Percentiles rank a stretch among this genome's conserved stretches.
These are phyloP conservation scores for Cyberlindnera subsufficiens DNA, from an alignment of 805 yeast genomes.

Conservation along the genomic window DNA sequence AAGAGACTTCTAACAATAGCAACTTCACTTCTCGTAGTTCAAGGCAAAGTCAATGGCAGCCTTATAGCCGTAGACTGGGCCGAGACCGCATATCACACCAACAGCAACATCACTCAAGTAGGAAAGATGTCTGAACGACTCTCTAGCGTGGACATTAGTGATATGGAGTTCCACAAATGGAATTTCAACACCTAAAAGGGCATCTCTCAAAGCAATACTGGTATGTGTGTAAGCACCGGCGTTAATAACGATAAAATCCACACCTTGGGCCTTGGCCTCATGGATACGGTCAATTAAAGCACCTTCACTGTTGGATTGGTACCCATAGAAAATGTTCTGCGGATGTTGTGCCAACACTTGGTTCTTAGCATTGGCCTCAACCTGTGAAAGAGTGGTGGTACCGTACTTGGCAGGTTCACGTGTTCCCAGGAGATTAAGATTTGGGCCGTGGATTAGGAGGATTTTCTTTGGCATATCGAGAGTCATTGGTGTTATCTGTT, in stretches of 20 bases:
- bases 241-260: constrained; percentile 41
- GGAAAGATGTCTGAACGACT: constrained; percentile 44
- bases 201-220: constrained; percentile 45
- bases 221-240: constrained; percentile 52
- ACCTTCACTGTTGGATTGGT: constrained; percentile 43
- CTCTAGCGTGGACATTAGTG: constrained; percentile 46
- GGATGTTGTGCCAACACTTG: constrained; percentile 19
- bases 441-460: constrained; percentile 44
- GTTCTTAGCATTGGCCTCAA: constrained; percentile 32
- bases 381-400: constrained; percentile 36
- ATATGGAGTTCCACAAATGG: constrained; percentile 46
- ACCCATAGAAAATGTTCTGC: constrained; percentile 28
- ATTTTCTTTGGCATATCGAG: constrained; percentile 23
- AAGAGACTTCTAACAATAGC: neutral
- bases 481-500: constrained; percentile 7
- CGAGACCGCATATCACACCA: constrained; percentile 31
- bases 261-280: constrained; percentile 31
- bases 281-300: constrained; percentile 41
- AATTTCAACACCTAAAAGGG: constrained; percentile 40
- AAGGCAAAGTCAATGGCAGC: constrained; percentile 25
- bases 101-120: constrained; percentile 43
- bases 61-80: constrained; percentile 25
- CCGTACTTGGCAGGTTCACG: constrained; percentile 49
- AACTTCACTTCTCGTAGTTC: constrained; percentile 10
- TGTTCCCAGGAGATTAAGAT: constrained; percentile 41